Conservation (phyloP, 129 eudicot species). For the Glebionis coronaria region DNA sequence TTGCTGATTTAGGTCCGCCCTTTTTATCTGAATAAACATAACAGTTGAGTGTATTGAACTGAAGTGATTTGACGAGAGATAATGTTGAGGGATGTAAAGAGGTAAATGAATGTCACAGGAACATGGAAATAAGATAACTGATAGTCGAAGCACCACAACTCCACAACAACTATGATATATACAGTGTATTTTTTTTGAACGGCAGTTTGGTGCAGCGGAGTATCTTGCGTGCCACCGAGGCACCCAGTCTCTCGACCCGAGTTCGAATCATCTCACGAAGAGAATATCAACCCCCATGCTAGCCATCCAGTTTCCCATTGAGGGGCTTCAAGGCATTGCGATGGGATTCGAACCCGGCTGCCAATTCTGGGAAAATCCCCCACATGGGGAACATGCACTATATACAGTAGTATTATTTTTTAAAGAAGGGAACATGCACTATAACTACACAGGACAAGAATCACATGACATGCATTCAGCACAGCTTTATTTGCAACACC, state of each 20-base stretch:
- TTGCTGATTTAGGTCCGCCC: conserved; percentile 74
- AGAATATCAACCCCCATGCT: no score
- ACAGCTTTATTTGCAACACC: not conserved
- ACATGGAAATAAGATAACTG: not conserved
- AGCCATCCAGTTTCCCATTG: no score
- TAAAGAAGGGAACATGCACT: not conserved
- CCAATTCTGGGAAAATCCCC: no score
- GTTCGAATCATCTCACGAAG: no score
- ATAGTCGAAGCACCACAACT: not conserved
- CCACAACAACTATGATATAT: not conserved
- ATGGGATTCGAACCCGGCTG: no score
- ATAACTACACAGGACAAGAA: not conserved
- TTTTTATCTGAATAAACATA: conserved; percentile 55
- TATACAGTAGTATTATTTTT: not conserved
- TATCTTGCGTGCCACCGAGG: no score
- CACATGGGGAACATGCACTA: no score
- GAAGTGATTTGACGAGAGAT: not conserved
- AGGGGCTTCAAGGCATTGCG: no score
- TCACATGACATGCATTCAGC: not conserved
- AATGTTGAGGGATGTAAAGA: not conserved
- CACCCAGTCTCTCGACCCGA: no score
- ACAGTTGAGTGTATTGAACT: conserved; percentile 9
- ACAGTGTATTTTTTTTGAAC: no score
- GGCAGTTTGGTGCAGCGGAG: no score
- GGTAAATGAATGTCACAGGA: not conserved